These are phyloP conservation scores for Pyronema domesticum DNA, from an alignment of 495 filamentous ascomycete genomes.

Conservation along the genomic window DNA sequence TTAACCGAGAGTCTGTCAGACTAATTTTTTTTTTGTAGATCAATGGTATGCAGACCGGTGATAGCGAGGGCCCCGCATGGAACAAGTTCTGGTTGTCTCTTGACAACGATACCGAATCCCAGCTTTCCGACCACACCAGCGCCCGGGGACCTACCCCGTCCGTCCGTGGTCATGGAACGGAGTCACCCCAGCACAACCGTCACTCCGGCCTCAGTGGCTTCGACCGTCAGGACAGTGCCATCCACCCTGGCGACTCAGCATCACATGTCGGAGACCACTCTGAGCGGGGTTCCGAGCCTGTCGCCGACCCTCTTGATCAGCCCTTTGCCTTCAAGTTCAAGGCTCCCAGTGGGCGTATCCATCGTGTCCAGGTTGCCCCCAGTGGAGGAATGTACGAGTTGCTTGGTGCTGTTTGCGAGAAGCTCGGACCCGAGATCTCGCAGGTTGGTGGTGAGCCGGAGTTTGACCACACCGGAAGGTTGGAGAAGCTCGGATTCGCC, in stretches of 20 bases:
- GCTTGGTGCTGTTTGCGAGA: conserved; percentile 58
- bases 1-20: background rate
- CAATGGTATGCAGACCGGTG: conserved; percentile 56
- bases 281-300: conserved; percentile 44
- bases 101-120: conserved; percentile 89
- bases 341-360: conserved; percentile 86
- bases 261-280: conserved; percentile 77
- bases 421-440: conserved; percentile 74
- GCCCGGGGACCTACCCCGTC: conserved; percentile 38
- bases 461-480: conserved; percentile 55
- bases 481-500: conserved; percentile 70
- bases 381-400: conserved; percentile 67
- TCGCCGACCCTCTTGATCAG: conserved; percentile 40
- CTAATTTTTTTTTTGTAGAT: conserved; percentile 32
- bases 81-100: conserved; percentile 99
- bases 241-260: conserved; percentile 82
- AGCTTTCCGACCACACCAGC: conserved; percentile 77
- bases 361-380: conserved; percentile 71
- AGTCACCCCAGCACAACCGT: conserved; percentile 56
- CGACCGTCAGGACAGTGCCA: conserved; percentile 37
- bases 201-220: conserved; percentile 37
- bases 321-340: conserved; percentile 99
- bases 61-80: conserved; percentile 93
- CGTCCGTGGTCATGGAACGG: conserved; percentile 34
- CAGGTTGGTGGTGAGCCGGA: conserved; percentile 64